Conservation (phyloP, 176 grass and related monocot species). For the Triticum turgidum region DNA sequence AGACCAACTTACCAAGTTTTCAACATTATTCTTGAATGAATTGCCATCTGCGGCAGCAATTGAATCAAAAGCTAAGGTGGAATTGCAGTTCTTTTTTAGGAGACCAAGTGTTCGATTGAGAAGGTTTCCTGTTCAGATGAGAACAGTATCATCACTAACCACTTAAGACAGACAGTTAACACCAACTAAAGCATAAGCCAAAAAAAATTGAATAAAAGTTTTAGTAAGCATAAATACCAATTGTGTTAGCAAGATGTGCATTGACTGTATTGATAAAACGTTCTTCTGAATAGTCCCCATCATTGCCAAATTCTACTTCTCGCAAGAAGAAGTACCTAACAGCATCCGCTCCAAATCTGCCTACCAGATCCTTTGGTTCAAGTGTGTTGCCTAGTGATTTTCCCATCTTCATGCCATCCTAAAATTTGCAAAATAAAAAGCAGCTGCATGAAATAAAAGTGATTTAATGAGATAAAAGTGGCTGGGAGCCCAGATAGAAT, state of each 20-base stretch:
- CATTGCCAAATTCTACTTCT: conserved; percentile 94
- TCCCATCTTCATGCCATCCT: conserved; percentile 99
- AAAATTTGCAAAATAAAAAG: conserved; percentile 70
- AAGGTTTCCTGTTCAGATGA: conserved; percentile 72
- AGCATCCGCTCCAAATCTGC: conserved; percentile 81
- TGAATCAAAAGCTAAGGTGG: conserved; percentile 72
- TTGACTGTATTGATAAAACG: conserved; percentile 94
- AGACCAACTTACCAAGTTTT: conserved; percentile 62
- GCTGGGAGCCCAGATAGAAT: not conserved
- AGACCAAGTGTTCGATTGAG: conserved; percentile 94
- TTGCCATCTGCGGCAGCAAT: conserved; percentile 65
- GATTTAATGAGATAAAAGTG: conserved; percentile 31
- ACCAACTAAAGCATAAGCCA: conserved; percentile 10
- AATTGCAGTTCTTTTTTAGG: conserved; percentile 92
- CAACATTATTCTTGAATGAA: conserved; percentile 62
- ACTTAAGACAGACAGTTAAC: not conserved
- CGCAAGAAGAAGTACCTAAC: conserved; percentile 96
- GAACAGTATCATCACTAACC: conserved; percentile 14
- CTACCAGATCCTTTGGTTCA: conserved; percentile 87
- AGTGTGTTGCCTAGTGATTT: conserved; percentile 98
- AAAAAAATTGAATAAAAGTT: not conserved
- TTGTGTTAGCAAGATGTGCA: conserved; percentile 95
- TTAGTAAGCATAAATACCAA: conserved; percentile 54
- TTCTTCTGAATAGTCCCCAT: conserved; percentile 98
- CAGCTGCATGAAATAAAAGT: conserved; percentile 53